Evolutionary conservation across 768 basidiomycete species (phyloP), one percentile per base, ranked within the genome.

Genomic region (Glaciozyma antarctica): DNA sequence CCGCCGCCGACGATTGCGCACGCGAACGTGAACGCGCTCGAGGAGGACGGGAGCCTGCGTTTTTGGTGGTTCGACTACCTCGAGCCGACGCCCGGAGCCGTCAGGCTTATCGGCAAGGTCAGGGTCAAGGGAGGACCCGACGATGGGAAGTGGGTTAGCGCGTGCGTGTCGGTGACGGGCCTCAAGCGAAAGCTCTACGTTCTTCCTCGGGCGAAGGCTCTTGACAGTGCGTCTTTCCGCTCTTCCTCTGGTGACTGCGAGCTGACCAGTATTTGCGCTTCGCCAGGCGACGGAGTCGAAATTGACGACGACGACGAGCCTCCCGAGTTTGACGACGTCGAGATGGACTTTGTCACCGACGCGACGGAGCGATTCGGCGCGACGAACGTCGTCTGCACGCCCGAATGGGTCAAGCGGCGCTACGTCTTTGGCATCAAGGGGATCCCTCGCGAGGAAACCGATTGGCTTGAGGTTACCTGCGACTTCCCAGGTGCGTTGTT

Each of bases 31-130:
- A 73, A 77, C 49, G 86, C 86, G 0, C 80, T 92, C 3, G 90
- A 97, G 73, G 78, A 82, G 6, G 90, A 95, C 69, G 91, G 90
- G 2, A 87, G 85, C 5, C 78, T 98, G 19, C 83, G 82, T 32
- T 92, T 99, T 80, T 99, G 86, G 80, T 99, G 95, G 95, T 80
- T 97, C 26, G 95, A 99, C 74, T 90, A 90, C 73, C 83, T 93
- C 43, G 98, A 75, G 82, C 83, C 56, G 83, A 87, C 21, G 67
- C 9, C 22, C 5, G 94, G 92, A 21, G 84, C 82, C 65, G 79
- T 99, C 5, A 87, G 90, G 75, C 87, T 99, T 69, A 83, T 89
- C 52, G 95, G 95, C 10, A 98, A 98, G 77, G 82, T 92, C 51
- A 84, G 87, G 71, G 90, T 93, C 77, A 86, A 86, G 76, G 77